These are phyloP conservation scores for Volvariella surrecta DNA, from an alignment of 1,284 basidiomycete genomes.

Conservation along the genomic window DNA sequence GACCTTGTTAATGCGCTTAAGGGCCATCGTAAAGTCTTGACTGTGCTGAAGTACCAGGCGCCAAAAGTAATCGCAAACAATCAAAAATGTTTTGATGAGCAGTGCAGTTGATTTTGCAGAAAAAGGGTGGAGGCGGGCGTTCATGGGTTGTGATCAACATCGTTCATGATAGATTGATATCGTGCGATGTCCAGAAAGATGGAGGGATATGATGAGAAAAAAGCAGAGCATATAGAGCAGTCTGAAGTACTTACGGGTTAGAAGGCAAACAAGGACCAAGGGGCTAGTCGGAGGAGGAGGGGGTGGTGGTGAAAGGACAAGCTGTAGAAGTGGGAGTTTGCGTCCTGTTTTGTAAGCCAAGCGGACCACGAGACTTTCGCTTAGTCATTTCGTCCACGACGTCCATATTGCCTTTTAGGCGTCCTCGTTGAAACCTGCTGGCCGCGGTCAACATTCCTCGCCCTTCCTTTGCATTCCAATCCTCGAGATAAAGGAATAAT, in stretches of 20 bases:
- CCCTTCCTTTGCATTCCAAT: slow-evolving; percentile 1
- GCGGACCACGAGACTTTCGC: slow-evolving; percentile 19
- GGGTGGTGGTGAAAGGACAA: slow-evolving; percentile 46
- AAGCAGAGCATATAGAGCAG: slow-evolving; percentile 8
- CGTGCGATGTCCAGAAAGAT: slow-evolving; percentile 14
- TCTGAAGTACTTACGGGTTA: slow-evolving; percentile 19
- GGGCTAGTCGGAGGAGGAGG: slow-evolving; percentile 16
- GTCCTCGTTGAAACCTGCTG: slow-evolving; percentile 11
- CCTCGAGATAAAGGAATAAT: too few species aligned
- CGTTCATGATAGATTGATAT: slow-evolving; percentile 14
- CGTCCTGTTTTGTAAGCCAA: slow-evolving; percentile 36
- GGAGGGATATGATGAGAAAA: slow-evolving; percentile 7
- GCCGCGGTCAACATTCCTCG: slow-evolving; percentile 4
- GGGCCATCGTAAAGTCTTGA: slow-evolving; percentile 56
- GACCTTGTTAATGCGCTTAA: slow-evolving; percentile 99
- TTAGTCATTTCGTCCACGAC: background rate
- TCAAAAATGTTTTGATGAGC: too few species aligned
- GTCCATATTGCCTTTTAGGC: too few species aligned
- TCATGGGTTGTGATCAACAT: slow-evolving; percentile 13
- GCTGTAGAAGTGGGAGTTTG: slow-evolving; percentile 29
- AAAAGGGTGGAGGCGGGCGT: too few species aligned
- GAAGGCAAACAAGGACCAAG: slow-evolving; percentile 11
- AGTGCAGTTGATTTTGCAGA: too few species aligned
- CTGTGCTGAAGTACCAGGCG: too few species aligned
- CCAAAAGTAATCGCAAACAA: too few species aligned